Percentiles rank a stretch among this genome's conserved stretches.
These are phyloP conservation scores for Backusella circina DNA, from an alignment of 192 early-diverging fungal species.

Conservation along the genomic window DNA sequence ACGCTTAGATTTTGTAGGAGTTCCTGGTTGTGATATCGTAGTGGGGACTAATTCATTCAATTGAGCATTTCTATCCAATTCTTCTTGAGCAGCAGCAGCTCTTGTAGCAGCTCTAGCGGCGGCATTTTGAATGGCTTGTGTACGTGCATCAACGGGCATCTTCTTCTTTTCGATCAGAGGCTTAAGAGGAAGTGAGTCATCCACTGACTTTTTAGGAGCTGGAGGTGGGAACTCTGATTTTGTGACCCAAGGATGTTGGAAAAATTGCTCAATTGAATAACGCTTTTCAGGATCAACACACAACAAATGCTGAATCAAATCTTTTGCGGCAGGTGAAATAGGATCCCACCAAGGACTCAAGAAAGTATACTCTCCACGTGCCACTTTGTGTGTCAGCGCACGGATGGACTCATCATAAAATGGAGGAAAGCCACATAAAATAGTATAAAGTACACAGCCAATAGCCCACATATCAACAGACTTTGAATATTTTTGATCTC, in stretches of 20 bases:
- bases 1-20: conserved; percentile 36
- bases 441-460: conserved; percentile 82
- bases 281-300: conserved; percentile 67
- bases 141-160: background rate
- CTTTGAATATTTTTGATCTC: conserved; percentile 74
- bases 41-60: background rate
- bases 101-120: background rate
- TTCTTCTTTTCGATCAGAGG: background rate
- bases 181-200: background rate
- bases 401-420: conserved; percentile 81
- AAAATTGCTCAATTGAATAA: conserved; percentile 78
- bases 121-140: conserved; percentile 17
- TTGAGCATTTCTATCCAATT: background rate
- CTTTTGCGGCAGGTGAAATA: conserved; percentile 70
- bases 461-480: conserved; percentile 86
- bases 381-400: conserved; percentile 81
- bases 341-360: conserved; percentile 90
- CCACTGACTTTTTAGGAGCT: background rate
- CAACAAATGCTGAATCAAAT: conserved; percentile 65
- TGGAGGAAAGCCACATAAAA: conserved; percentile 78
- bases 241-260: conserved; percentile 74
- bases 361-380: conserved; percentile 81
- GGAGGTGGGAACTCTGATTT: background rate
- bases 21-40: background rate
- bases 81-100: background rate